Percentiles rank a stretch among this genome's conserved stretches.
phyloP scores from a whole-genome alignment of 768 basidiomycete species.

The Xerocomus potaroensis region DNA sequence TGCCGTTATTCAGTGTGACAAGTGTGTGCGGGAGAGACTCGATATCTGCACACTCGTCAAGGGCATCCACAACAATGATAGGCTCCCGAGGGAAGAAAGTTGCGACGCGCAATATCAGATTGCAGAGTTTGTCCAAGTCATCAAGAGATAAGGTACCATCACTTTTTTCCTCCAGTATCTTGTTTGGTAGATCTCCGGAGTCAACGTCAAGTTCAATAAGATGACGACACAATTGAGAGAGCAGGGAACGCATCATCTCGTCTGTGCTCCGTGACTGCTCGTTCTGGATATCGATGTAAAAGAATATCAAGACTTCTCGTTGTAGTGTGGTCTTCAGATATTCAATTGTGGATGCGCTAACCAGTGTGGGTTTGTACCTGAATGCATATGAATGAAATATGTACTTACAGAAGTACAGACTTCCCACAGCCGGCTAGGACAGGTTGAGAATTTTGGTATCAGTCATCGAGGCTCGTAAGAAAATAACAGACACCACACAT shows the following conservation, averaged over 20 bases:
- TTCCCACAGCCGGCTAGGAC: conserved; percentile 2
- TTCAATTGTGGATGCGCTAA: not conserved
- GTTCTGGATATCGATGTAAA: not conserved
- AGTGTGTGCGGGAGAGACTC: too few relatives aligned
- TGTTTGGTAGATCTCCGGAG: too few relatives aligned
- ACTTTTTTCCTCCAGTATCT: too few relatives aligned
- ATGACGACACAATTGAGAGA: too few relatives aligned
- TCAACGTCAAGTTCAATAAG: too few relatives aligned
- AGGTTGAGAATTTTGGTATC: too few relatives aligned
- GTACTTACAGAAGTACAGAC: not conserved
- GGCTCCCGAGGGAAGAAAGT: not conserved
- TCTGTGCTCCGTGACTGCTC: not conserved
- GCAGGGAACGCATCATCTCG: not conserved
- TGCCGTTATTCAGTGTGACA: too few relatives aligned
- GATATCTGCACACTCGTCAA: too few relatives aligned
- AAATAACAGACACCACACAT: too few relatives aligned
- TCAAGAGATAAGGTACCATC: too few relatives aligned
- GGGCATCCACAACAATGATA: not conserved
- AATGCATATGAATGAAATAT: too few relatives aligned
- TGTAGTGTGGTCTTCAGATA: not conserved
- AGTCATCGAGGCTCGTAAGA: too few relatives aligned
- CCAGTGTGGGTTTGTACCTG: not conserved
- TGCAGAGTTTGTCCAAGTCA: not conserved
- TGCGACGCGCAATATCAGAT: not conserved
- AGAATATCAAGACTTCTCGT: not conserved